Conservation (phyloP, 257 asterid species). For the Penstemon eatonii region DNA sequence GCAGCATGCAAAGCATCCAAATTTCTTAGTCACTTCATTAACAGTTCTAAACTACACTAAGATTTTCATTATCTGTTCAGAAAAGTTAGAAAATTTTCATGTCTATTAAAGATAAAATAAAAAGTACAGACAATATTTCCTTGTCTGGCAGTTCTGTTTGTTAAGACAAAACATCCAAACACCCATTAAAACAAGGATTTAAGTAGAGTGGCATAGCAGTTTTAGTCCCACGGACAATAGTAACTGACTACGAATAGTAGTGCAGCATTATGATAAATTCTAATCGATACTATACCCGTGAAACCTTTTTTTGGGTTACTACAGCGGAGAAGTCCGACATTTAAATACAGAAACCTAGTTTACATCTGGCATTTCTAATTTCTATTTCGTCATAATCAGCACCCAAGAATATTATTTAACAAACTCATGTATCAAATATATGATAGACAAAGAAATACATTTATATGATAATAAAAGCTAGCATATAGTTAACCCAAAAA, state of each 20-base stretch:
- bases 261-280: constrained; percentile 5
- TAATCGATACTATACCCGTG: constrained; percentile 10
- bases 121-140: constrained; percentile 2
- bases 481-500: constrained; percentile 22
- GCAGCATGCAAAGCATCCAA: constrained; percentile 2
- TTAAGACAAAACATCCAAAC: constrained; percentile 6
- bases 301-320: constrained; percentile 13
- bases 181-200: constrained; percentile 12
- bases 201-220: constrained; percentile 8
- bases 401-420: constrained; percentile 20
- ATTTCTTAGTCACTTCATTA: background rate
- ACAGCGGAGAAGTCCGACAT: constrained; percentile 10
- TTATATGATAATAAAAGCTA: constrained; percentile 20
- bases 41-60: background rate
- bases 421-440: constrained; percentile 13
- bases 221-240: constrained; percentile 22
- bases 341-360: constrained; percentile 3
- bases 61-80: background rate
- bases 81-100: background rate
- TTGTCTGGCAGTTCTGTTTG: constrained; percentile 15
- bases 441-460: constrained; percentile 7
- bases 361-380: constrained; percentile 6
- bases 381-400: constrained; percentile 24
- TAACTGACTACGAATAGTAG: background rate
- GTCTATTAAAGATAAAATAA: constrained; percentile 14